phyloP scores from a whole-genome alignment of 176 grass and related monocot genomes.

The Oryza glaberrima region DNA sequence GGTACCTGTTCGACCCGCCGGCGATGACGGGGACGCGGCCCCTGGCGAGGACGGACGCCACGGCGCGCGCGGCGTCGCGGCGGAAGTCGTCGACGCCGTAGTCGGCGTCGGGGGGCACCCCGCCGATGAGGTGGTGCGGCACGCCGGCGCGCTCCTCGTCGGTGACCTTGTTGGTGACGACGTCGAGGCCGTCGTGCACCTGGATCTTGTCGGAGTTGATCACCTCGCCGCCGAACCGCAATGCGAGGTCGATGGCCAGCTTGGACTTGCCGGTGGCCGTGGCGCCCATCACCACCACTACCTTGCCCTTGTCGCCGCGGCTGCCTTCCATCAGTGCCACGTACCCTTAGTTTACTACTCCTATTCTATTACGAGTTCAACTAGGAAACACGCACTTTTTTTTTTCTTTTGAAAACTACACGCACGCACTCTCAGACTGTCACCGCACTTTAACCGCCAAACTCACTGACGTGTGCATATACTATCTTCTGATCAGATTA shows the following conservation, averaged over 20 bases:
- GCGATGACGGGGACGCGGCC: conserved; percentile 36
- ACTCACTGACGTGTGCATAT: no score
- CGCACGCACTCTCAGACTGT: no score
- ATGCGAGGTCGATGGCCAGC: conserved; percentile 28
- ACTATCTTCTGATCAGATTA: no score
- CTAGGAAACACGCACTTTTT: no score
- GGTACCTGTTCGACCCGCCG: conserved; percentile 29
- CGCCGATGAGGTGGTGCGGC: conserved; percentile 42
- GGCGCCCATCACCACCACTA: conserved; percentile 36
- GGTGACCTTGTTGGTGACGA: conserved; percentile 35
- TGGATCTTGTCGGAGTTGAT: conserved; percentile 43
- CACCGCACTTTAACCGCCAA: no score
- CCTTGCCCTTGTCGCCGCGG: not conserved
- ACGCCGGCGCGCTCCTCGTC: not conserved
- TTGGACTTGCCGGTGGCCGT: conserved; percentile 41
- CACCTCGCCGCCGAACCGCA: conserved; percentile 27
- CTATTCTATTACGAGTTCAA: no score
- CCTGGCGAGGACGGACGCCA: not conserved
- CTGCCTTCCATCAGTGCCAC: not conserved
- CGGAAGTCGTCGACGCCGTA: conserved; percentile 8
- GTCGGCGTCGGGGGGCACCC: not conserved
- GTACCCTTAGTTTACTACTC: no score
- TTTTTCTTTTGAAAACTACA: no score
- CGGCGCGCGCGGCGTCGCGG: not conserved
- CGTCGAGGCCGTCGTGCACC: conserved; percentile 29